A percentile compares a stretch with the other conserved stretches of the same genome.
phyloP scores from a whole-genome alignment of 768 basidiomycete genomes.

The Serpula lacrymans region DNA sequence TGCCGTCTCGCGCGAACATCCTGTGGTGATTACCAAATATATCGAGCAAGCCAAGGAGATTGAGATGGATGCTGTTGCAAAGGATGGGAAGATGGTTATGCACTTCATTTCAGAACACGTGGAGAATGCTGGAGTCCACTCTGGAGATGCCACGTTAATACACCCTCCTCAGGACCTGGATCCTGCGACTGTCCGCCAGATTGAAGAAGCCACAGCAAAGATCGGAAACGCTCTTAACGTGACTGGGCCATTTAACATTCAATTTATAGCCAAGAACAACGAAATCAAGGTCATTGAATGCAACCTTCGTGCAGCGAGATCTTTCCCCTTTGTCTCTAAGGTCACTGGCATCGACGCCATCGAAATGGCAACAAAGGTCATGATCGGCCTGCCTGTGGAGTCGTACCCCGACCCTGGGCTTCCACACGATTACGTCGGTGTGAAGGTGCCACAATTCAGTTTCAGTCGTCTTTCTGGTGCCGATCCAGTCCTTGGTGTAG shows the following conservation, averaged over 20 bases:
- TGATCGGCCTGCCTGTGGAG: conserved; percentile 87
- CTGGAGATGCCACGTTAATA: conserved; percentile 96
- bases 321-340: conserved; percentile 99
- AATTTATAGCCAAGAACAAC: conserved; percentile 99
- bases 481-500: conserved; percentile 95
- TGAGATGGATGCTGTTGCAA: conserved; percentile 98
- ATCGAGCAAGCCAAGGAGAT: conserved; percentile 99
- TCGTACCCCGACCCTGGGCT: conserved; percentile 87
- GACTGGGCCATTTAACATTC: conserved; percentile 98
- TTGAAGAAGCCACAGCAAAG: conserved; percentile 95
- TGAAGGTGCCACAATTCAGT: conserved; percentile 99
- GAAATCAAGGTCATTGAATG: conserved; percentile 99
- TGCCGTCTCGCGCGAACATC: conserved; percentile 93
- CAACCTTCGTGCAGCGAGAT: conserved; percentile 94
- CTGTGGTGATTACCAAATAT: conserved; percentile 98
- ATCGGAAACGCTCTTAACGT: conserved; percentile 98
- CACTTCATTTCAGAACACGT: conserved; percentile 99
- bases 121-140: conserved; percentile 96
- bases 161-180: conserved; percentile 98
- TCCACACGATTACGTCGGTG: conserved; percentile 92
- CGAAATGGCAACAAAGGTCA: conserved; percentile 98
- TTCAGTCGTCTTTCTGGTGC: conserved; percentile 96
- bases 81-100: conserved; percentile 98
- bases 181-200: conserved; percentile 92
- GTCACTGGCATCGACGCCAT: conserved; percentile 97